Evolutionary conservation across 2,329 filamentous ascomycete genomes (phyloP).

Genomic region (Fusarium sp.): DNA sequence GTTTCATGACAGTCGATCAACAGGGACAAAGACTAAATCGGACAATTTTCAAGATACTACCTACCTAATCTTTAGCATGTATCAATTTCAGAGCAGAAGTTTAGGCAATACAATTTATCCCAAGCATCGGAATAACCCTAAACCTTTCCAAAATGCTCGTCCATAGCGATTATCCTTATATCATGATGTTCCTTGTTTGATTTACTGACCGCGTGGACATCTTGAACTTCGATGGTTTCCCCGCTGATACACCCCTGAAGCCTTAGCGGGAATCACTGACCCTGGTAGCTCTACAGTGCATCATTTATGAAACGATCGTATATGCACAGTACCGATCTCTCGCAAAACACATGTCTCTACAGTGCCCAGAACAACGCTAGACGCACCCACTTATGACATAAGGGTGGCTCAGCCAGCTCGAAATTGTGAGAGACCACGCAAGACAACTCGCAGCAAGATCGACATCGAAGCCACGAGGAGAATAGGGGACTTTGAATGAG

Average conservation of each 20-base stretch:
- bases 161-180: not conserved
- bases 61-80: not conserved
- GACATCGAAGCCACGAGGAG: slow-evolving; percentile 41
- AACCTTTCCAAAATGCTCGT: not conserved
- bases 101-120: not conserved
- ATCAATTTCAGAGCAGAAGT: not conserved
- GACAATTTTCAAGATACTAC: not conserved
- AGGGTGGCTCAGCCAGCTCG: slow-evolving; percentile 44
- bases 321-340: slow-evolving; percentile 4
- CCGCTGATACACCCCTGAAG: slow-evolving; percentile 36
- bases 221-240: slow-evolving; percentile 31
- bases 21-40: not conserved
- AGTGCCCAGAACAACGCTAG: slow-evolving; percentile 14
- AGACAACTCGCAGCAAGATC: slow-evolving; percentile 41
- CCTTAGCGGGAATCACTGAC: slow-evolving; percentile 23
- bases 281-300: slow-evolving; percentile 30
- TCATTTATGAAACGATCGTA: not conserved
- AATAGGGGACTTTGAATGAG: slow-evolving; percentile 38
- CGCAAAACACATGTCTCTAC: slow-evolving; percentile 14
- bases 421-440: slow-evolving; percentile 46
- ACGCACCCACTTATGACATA: slow-evolving; percentile 43
- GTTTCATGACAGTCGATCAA: slow-evolving; percentile 11
- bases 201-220: slow-evolving; percentile 19
- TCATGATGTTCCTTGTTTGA: not conserved
- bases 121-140: not conserved